phyloP scores from a whole-genome alignment of 768 basidiomycete species.

The Tylopilus sp. region DNA sequence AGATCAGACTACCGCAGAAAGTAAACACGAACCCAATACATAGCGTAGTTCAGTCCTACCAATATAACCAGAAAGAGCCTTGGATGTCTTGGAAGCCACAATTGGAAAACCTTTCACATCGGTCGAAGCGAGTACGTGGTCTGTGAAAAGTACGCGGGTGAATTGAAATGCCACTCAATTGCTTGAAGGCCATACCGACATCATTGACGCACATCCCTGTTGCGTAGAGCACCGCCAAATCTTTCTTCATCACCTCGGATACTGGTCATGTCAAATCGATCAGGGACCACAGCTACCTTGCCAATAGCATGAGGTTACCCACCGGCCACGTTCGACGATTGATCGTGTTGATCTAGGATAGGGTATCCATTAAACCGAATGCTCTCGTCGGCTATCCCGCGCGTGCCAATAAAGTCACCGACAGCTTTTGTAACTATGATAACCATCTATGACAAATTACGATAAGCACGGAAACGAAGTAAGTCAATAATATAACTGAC shows the following conservation, averaged over 20 bases:
- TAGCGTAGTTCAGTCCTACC: conserved; percentile 81
- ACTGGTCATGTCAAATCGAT: conserved; percentile 37
- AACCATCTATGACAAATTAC: conserved; percentile 65
- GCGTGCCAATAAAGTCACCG: conserved; percentile 89
- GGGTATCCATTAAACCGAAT: conserved; percentile 98
- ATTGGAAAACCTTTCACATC: conserved; percentile 92
- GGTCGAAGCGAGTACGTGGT: conserved; percentile 65
- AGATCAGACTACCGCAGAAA: background rate
- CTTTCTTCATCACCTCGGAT: conserved; percentile 84
- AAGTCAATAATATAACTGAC: conserved; percentile 40
- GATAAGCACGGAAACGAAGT: conserved; percentile 5
- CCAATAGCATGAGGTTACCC: conserved; percentile 28
- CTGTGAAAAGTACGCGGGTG: conserved; percentile 36
- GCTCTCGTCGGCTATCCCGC: conserved; percentile 95
- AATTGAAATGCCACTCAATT: background rate
- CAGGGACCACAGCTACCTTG: conserved; percentile 2
- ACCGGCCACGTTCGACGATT: conserved; percentile 90
- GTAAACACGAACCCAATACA: conserved; percentile 62
- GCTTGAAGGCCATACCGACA: conserved; percentile 56
- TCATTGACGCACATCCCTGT: conserved; percentile 74
- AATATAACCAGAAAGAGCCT: conserved; percentile 81
- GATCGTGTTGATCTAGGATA: conserved; percentile 93
- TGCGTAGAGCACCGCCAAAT: conserved; percentile 69
- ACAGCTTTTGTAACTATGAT: conserved; percentile 96
- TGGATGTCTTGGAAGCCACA: conserved; percentile 56